phyloP scores from a whole-genome alignment of 2,329 filamentous ascomycete species.

The Apiospora kogelbergensis region DNA sequence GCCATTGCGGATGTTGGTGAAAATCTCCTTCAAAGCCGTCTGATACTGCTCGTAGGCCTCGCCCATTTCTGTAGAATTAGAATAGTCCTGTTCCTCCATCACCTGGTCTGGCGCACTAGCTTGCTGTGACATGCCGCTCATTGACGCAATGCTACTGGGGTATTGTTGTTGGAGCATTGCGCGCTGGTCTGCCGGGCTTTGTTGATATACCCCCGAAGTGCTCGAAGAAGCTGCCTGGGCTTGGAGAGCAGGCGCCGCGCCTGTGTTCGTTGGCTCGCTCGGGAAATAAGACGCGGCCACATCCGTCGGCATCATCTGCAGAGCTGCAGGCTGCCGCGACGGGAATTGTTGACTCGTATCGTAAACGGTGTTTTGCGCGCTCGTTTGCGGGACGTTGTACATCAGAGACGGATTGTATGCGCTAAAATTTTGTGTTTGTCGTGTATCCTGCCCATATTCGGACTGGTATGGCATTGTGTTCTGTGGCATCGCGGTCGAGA shows the following conservation, averaged over 20 bases:
- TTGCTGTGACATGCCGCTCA: conserved; percentile 46
- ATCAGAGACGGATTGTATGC: conserved; percentile 69
- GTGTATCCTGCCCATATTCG: conserved; percentile 64
- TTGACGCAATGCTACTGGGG: conserved; percentile 44
- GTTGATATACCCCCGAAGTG: conserved; percentile 65
- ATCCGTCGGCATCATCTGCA: conserved; percentile 69
- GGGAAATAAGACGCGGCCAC: conserved; percentile 77
- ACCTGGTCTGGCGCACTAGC: conserved; percentile 42
- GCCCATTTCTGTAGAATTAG: conserved; percentile 56
- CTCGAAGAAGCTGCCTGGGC: conserved; percentile 46
- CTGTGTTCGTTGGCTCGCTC: conserved; percentile 62
- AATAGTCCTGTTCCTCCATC: conserved; percentile 60
- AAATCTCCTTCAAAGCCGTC: conserved; percentile 63
- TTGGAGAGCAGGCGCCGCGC: conserved; percentile 56
- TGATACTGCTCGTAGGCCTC: conserved; percentile 70
- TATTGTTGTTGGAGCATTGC: conserved; percentile 57
- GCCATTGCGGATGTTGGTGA: conserved; percentile 65
- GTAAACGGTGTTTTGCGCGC: conserved; percentile 66
- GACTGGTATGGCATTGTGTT: conserved; percentile 53
- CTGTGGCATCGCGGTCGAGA: conserved; percentile 57
- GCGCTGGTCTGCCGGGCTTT: conserved; percentile 52
- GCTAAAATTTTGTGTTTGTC: conserved; percentile 54
- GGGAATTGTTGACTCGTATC: conserved; percentile 75
- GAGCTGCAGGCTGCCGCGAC: conserved; percentile 71
- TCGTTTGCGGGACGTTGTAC: conserved; percentile 73